Evolutionary conservation across 192 early-diverging fungal species (phyloP), one percentile per base, ranked within the genome.

Genomic region (Backusella westeae): DNA sequence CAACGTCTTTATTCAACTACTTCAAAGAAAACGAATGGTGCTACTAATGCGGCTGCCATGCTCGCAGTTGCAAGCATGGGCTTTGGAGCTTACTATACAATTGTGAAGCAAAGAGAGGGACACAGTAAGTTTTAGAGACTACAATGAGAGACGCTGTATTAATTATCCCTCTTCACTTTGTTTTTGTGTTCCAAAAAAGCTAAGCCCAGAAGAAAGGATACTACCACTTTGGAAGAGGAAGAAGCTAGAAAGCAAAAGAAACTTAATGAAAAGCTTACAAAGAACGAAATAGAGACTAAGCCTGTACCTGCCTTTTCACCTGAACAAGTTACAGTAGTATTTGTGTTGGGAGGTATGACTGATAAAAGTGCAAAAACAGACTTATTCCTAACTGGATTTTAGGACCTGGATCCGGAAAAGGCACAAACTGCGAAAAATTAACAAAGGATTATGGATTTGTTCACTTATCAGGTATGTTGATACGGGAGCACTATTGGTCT

Each of bases 361-460:
- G 1, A 29, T 26, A 12, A 29, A 29, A 26, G 2, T 63, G 3
- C 26, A 26, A 63, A 14, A 9, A 29, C 23, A 23, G n/a, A 23
- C 21, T 26, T 56, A 21, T 9, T 10, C 3, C 10, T 10, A 23
- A 56, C 53, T 56, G 21, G 19, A 35, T 69, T 69, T 69, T 69
- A 71, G 69, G 69, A 29, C 94, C 94, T 38, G 94, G 93, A 59
- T 89, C 92, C 10, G 98, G 98, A 69, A 99, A 99, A 82, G 98
- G 98, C 39, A 99, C 98, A 26, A 96, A 99, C 84, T 97, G 96
- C 79, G 89, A 87, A 6, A 93, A 93, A 49, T 83, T 99, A 46
- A 94, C 94, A n/a, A 77, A 90, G 19, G 97, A 98, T 79, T 97
- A 89, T 82, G 94, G 92, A 29, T 99, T 98, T 84, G 94, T 96